Conservation (phyloP, 2,329 filamentous ascomycete genomes). For the Fusarium penzigii region DNA sequence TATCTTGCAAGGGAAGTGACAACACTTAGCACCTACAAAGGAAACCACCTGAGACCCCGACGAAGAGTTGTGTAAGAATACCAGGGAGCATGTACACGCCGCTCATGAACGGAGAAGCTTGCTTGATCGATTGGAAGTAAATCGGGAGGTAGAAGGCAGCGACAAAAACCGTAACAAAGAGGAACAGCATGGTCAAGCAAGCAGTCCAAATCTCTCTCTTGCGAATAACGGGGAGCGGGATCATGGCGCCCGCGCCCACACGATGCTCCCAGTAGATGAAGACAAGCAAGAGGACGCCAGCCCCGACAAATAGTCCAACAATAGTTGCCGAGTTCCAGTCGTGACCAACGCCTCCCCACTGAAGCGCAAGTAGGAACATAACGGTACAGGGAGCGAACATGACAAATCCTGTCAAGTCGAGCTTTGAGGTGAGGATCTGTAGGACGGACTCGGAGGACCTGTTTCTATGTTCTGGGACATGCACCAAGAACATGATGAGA, state of each 20-base stretch:
- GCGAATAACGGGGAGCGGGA: constrained; percentile 46
- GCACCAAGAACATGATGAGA: constrained; percentile 33
- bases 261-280: constrained; percentile 49
- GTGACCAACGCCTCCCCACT: constrained; percentile 51
- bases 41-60: constrained; percentile 24
- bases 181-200: constrained; percentile 42
- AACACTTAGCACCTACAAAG: constrained; percentile 13
- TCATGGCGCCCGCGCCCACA: constrained; percentile 50
- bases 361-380: constrained; percentile 51
- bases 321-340: constrained; percentile 47
- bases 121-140: constrained; percentile 52
- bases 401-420: constrained; percentile 47
- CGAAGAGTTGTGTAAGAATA: constrained; percentile 27
- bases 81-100: constrained; percentile 33
- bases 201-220: constrained; percentile 45
- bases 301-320: constrained; percentile 48
- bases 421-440: constrained; percentile 27
- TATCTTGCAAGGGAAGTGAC: neutral
- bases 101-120: constrained; percentile 28
- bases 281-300: constrained; percentile 37
- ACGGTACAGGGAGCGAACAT: constrained; percentile 49
- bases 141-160: constrained; percentile 50
- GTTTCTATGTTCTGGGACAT: constrained; percentile 37
- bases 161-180: constrained; percentile 46
- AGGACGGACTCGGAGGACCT: constrained; percentile 10